Evolutionary conservation across 2,329 filamentous ascomycete species (phyloP), one percentile per base, ranked within the genome.

Genomic region (Trichoderma sp.): DNA sequence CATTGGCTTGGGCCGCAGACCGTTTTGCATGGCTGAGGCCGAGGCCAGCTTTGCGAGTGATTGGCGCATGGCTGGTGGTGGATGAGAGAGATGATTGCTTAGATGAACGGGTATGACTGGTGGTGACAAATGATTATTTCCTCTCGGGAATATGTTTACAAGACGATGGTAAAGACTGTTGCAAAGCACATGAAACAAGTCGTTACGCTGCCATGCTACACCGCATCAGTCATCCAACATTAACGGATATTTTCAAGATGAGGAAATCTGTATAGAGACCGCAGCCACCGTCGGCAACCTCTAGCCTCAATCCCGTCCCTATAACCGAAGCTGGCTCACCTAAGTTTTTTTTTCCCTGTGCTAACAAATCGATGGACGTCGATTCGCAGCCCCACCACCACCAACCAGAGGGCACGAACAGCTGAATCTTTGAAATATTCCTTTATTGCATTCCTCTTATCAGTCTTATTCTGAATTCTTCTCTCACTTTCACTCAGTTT

Each of bases 1-100:
- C 77, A 91, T 80, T 5, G 80, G 78, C 22, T 78, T 73, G 10
- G 80, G 80, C 2, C 75, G 73, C 29, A 83, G 73, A 37, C 77
- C 76, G 39, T 70, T 75, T 27, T 75, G 73, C 17, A 75, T 68
- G 68, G 56, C n/a, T 12, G 76, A 70, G 37, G 81, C 79, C 8
- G 81, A 79, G 27, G 83, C 82, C 34, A 81, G 69, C 42, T 73
- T 61, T 17, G 53, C 19, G 37, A 67, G 29, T 19, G 64, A 67
- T 13, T 35, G 63, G 25, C 63, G 67, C 67, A 69, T 69, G 29
- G 12, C 10, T 8, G 29, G 7, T 7, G 9, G 37, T 42, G 5
- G 17, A 17, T 13, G n/a, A 42, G 27, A 45, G 22, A 50, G n/a
- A 37, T 25, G 32, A 61, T 35, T 15, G 27, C 19, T 37, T 25